Conservation (phyloP, 352 stramenopile species). For the Globisporangium echinulatum region DNA sequence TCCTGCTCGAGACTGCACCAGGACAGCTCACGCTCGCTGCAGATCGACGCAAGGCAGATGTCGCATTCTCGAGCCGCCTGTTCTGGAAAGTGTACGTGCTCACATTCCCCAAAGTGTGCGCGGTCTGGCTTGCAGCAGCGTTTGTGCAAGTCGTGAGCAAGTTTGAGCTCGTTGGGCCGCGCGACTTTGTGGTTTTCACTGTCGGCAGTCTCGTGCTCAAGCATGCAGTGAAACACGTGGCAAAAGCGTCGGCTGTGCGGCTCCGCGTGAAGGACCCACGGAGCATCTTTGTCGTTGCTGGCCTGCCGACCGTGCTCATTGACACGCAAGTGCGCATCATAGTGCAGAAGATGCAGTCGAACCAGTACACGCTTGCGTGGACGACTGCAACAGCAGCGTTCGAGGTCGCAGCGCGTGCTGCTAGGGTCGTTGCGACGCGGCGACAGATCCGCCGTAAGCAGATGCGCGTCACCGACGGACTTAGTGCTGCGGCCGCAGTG, state of each 20-base stretch:
- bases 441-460: slow-evolving; percentile 2
- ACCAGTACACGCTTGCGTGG: slow-evolving; percentile 3
- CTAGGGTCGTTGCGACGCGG: background rate
- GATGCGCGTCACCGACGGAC: background rate
- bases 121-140: background rate
- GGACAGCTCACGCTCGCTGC: background rate
- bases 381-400: slow-evolving; percentile 5
- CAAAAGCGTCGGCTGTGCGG: slow-evolving; percentile 3
- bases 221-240: slow-evolving; percentile 2
- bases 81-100: background rate
- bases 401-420: slow-evolving; percentile 1
- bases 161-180: background rate
- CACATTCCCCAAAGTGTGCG: background rate
- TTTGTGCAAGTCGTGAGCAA: slow-evolving; percentile 2
- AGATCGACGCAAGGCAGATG: background rate
- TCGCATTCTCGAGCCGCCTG: background rate
- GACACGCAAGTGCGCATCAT: slow-evolving; percentile 19
- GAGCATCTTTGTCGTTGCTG: slow-evolving; percentile 11
- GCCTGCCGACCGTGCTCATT: slow-evolving; percentile 16
- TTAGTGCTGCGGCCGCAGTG: background rate
- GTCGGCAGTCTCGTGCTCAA: slow-evolving; percentile 8
- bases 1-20: slow-evolving; percentile 1
- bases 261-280: slow-evolving; percentile 6
- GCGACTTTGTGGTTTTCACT: slow-evolving; percentile 1
- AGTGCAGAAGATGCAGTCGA: slow-evolving; percentile 6